These are phyloP conservation scores for Ophioceras dolichostomum DNA, from an alignment of 2,329 filamentous ascomycete genomes.

Conservation along the genomic window DNA sequence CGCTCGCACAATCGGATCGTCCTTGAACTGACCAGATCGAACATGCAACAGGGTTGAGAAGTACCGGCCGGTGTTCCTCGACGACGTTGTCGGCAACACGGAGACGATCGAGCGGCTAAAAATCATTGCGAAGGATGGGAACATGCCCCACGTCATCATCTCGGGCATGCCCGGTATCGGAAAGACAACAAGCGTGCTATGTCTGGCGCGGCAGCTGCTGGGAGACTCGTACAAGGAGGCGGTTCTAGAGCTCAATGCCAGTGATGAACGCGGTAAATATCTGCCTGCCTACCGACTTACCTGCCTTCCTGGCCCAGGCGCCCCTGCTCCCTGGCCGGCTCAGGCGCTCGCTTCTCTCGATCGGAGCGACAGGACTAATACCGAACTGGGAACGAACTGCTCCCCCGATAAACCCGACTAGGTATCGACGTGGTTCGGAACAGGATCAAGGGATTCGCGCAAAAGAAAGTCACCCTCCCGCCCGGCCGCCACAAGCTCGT, in stretches of 20 bases:
- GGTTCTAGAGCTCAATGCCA: constrained; percentile 90
- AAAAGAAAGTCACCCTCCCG: constrained; percentile 96
- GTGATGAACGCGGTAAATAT: constrained; percentile 68
- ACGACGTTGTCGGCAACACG: constrained; percentile 95
- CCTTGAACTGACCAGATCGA: too few relatives aligned
- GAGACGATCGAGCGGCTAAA: constrained; percentile 96
- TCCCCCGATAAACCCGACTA: constrained; percentile 21
- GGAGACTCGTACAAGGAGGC: constrained; percentile 96
- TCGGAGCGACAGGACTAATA: too few relatives aligned
- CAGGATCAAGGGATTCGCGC: constrained; percentile 94
- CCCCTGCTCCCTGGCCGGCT: too few relatives aligned
- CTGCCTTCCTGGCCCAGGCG: too few relatives aligned
- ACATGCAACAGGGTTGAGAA: constrained; percentile 73
- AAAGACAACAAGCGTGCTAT: constrained; percentile 93
- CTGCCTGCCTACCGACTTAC: neutral
- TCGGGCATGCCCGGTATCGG: constrained; percentile 99
- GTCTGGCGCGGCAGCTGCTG: constrained; percentile 80
- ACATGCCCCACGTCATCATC: constrained; percentile 99
- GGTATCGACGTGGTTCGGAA: constrained; percentile 96
- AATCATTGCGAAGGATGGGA: constrained; percentile 96
- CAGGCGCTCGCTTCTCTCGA: too few relatives aligned
- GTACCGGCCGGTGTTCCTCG: constrained; percentile 86
- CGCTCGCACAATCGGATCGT: too few relatives aligned
- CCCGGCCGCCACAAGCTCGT: constrained; percentile 88
- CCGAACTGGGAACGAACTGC: too few relatives aligned